Evolutionary conservation across 2,329 filamentous ascomycete genomes (phyloP).

Genomic region (Orbilia quercus): DNA sequence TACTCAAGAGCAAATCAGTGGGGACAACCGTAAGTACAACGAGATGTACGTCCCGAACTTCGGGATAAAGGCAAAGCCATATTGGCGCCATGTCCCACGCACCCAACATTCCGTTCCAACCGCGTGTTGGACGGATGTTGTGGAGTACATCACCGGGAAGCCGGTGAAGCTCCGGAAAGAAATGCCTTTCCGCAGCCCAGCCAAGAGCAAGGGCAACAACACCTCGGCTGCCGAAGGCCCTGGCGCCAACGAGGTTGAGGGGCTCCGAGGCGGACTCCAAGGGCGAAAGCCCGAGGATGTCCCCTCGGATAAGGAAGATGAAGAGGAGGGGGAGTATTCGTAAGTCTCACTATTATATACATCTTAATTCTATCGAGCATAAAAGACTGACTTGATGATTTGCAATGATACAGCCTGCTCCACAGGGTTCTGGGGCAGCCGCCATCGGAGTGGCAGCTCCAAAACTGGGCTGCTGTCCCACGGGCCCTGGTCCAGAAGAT

Average conservation of each 20-base stretch:
- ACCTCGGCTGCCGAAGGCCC: no score
- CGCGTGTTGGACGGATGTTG: slow-evolving; percentile 6
- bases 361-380: no score
- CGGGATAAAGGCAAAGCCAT: slow-evolving; percentile 1
- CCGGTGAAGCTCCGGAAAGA: not conserved
- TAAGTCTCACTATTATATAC: not conserved
- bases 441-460: slow-evolving; percentile 15
- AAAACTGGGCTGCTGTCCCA: not conserved
- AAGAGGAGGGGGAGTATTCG: not conserved
- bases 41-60: not conserved
- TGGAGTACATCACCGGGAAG: slow-evolving; percentile 1
- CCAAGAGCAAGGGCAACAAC: not conserved
- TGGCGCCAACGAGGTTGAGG: no score
- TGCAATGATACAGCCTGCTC: not conserved
- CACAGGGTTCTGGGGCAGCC: not conserved
- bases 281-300: not conserved
- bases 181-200: not conserved
- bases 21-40: not conserved
- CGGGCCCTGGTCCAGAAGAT: not conserved
- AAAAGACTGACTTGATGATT: not conserved
- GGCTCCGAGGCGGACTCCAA: no score
- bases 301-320: not conserved
- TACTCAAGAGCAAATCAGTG: not conserved
- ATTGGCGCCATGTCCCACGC: not conserved
- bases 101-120: not conserved